A percentile compares a stretch with the other conserved stretches of the same genome.
These are phyloP conservation scores for Pseudogymnoascus sp. DNA, from an alignment of 2,329 filamentous ascomycete genomes.

Conservation along the genomic window DNA sequence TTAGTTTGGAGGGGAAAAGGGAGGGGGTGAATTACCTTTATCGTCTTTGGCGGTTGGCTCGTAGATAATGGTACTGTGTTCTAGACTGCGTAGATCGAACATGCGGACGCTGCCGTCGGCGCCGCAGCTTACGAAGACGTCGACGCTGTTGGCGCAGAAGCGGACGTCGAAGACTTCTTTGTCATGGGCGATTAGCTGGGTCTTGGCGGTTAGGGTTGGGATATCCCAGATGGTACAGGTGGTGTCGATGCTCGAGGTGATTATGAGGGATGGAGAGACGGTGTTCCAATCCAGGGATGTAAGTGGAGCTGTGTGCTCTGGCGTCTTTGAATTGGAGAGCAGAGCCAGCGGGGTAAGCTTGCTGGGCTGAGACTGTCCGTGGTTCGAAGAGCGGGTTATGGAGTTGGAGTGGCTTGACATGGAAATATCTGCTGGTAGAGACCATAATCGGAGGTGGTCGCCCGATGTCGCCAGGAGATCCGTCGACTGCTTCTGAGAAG, in stretches of 20 bases:
- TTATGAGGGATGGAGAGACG: slow-evolving; percentile 91
- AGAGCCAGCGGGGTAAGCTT: slow-evolving; percentile 91
- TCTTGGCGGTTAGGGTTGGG: slow-evolving; percentile 93
- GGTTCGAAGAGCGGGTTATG: slow-evolving; percentile 58
- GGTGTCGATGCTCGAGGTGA: slow-evolving; percentile 97
- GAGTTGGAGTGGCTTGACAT: slow-evolving; percentile 53
- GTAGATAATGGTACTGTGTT: slow-evolving; percentile 98
- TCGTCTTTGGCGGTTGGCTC: slow-evolving; percentile 86
- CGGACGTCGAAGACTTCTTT: slow-evolving; percentile 98
- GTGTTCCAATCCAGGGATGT: slow-evolving; percentile 98
- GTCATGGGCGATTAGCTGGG: slow-evolving; percentile 95
- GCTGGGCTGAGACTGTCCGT: slow-evolving; percentile 51
- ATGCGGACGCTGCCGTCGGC: slow-evolving; percentile 96
- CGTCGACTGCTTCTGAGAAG: slow-evolving; percentile 88
- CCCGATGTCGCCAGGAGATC: slow-evolving; percentile 92
- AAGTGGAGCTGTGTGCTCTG: slow-evolving; percentile 92
- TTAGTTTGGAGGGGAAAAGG: background rate
- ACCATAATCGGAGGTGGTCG: slow-evolving; percentile 91
- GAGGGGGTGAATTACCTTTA: slow-evolving; percentile 43
- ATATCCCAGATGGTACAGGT: slow-evolving; percentile 99
- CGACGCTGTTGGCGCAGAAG: slow-evolving; percentile 96
- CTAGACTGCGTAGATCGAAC: slow-evolving; percentile 93
- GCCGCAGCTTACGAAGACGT: slow-evolving; percentile 96
- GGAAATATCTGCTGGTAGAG: slow-evolving; percentile 64
- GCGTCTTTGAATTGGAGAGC: slow-evolving; percentile 95